phyloP scores from a whole-genome alignment of 2,329 filamentous ascomycete genomes.

The Alternaria angustiovoidea region DNA sequence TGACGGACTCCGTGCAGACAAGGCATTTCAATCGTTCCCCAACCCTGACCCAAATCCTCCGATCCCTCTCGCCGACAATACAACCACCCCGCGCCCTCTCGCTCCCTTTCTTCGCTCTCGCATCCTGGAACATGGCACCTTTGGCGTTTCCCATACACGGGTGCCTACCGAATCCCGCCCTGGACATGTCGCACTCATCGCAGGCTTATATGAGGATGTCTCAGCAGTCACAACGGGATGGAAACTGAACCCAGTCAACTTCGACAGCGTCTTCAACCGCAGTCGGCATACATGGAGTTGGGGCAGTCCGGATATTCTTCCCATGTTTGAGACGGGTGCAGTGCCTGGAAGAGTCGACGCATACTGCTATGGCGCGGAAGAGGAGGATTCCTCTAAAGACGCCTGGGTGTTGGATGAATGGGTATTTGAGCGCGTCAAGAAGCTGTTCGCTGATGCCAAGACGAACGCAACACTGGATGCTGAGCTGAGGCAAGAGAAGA shows the following conservation, averaged over 20 bases:
- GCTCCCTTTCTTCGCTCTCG: constrained; percentile 91
- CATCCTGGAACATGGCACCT: constrained; percentile 88
- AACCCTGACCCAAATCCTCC: constrained; percentile 76
- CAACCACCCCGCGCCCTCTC: constrained; percentile 78
- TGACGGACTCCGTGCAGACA: constrained; percentile 95
- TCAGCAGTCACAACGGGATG: constrained; percentile 96
- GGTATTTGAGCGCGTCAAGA: constrained; percentile 95
- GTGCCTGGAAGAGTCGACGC: constrained; percentile 86
- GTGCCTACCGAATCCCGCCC: constrained; percentile 96
- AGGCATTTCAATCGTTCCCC: constrained; percentile 92
- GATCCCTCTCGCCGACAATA: constrained; percentile 63
- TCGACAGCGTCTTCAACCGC: constrained; percentile 98
- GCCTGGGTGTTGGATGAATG: constrained; percentile 84
- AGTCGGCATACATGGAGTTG: constrained; percentile 98
- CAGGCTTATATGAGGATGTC: constrained; percentile 96
- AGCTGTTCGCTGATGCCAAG: constrained; percentile 81
- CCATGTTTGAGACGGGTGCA: constrained; percentile 96
- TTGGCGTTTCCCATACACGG: constrained; percentile 95
- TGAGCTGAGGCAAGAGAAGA: constrained; percentile 79
- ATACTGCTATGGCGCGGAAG: constrained; percentile 82
- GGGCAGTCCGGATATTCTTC: constrained; percentile 96
- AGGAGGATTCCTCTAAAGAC: constrained; percentile 88
- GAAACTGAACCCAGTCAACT: constrained; percentile 98
- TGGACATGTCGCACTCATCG: constrained; percentile 95
- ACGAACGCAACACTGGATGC: constrained; percentile 77